Evolutionary conservation across 805 yeast species (phyloP).

Genomic region (Millerozyma acaciae): DNA sequence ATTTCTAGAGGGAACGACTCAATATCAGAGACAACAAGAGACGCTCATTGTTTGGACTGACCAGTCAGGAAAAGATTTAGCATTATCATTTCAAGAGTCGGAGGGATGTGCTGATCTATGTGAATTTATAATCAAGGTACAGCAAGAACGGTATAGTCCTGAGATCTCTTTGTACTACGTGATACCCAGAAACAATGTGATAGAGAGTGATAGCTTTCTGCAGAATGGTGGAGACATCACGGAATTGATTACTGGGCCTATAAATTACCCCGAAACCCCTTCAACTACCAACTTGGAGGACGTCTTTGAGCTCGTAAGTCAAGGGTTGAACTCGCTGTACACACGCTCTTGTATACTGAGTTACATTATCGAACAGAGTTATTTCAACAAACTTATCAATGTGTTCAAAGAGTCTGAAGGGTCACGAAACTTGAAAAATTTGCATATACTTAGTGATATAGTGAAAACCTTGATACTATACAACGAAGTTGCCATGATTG

Average conservation of each 20-base stretch:
- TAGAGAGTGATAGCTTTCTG: slow-evolving; percentile 23
- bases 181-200: slow-evolving; percentile 40
- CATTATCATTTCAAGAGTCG: slow-evolving; percentile 87
- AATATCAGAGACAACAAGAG: slow-evolving; percentile 91
- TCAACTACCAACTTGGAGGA: slow-evolving; percentile 46
- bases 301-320: slow-evolving; percentile 54
- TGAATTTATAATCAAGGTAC: slow-evolving; percentile 71
- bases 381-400: slow-evolving; percentile 47
- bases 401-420: slow-evolving; percentile 57
- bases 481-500: slow-evolving; percentile 51
- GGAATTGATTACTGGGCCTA: slow-evolving; percentile 79
- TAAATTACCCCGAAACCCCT: slow-evolving; percentile 61
- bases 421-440: slow-evolving; percentile 45
- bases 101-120: slow-evolving; percentile 84
- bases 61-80: slow-evolving; percentile 66
- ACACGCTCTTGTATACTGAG: slow-evolving; percentile 58
- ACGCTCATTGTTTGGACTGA: slow-evolving; percentile 95
- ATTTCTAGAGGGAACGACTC: slow-evolving; percentile 66
- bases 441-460: slow-evolving; percentile 69
- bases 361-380: slow-evolving; percentile 51
- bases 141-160: slow-evolving; percentile 52
- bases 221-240: slow-evolving; percentile 46
- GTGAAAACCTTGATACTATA: slow-evolving; percentile 66
- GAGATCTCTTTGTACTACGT: slow-evolving; percentile 62
- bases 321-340: slow-evolving; percentile 57